Evolutionary conservation across 306 rosid genomes (phyloP), one percentile per base, ranked within the genome.

Genomic region (Trifolium pratense): DNA sequence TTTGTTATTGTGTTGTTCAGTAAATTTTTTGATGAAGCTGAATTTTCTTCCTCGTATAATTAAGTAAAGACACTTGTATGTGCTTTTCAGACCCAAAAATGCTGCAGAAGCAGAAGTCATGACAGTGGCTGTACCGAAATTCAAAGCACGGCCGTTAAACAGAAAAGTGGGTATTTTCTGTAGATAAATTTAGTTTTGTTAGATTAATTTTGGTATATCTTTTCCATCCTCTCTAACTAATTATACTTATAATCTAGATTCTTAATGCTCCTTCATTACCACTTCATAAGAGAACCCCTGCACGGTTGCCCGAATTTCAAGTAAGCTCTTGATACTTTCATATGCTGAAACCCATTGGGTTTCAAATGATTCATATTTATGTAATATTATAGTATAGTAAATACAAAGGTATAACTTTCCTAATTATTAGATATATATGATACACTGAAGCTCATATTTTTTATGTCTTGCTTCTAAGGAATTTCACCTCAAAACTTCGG

Each of bases 141-240:
- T 95, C 79, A 91, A 85, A 90, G 97, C 99, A 48, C 96, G 93
- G 13, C 99, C 96, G 1, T 74, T 95, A 70, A 95, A 95, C 83
- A 85, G 86, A 91, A 95, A 95, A 87, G 99, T 95, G 52, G 48
- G 92, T 89, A 80, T 78, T 77, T 79, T 14, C 63, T 62, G 57
- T 71, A 48, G 45, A 39, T 68, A 51, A 12, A 71, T 32, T 71
- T 61, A 23, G 52, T 68, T 73, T 78, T 40, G 18, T 67, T 52
- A 46, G 69, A 29, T 68, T 71, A 37, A 37, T 57, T 34, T 75
- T 69, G 34, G 14, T 32, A 73, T 23, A 32, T 39, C 39, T 70
- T 34, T 76, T 69, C 66, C 36, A 68, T 78, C 64, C 8, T 73
- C 71, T 79, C 56, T 76, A 46, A 52, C 66, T 81, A 64, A 13